Conservation (phyloP, 1,284 basidiomycete genomes). For the Tilletia indica region DNA sequence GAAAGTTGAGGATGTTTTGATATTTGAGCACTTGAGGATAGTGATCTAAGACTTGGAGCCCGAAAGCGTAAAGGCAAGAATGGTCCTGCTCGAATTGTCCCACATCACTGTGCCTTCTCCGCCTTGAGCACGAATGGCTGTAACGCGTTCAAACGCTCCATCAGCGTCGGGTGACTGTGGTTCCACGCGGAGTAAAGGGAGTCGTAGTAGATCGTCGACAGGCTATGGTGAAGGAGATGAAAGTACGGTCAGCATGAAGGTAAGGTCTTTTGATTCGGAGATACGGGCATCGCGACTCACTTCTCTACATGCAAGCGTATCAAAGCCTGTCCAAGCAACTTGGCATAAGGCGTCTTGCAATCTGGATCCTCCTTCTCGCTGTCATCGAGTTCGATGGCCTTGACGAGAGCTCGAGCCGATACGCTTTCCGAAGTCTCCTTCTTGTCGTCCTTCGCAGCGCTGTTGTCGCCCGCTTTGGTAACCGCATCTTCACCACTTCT, state of each 20-base stretch:
- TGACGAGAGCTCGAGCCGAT: not conserved
- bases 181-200: constrained; percentile 52
- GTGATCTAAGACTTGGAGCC: no score
- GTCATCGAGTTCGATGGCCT: constrained; percentile 4
- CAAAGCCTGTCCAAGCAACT: constrained; percentile 44
- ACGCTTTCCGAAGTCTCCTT: constrained; percentile 22
- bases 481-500: constrained; percentile 5
- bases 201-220: constrained; percentile 54
- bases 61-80: no score
- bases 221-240: constrained; percentile 21
- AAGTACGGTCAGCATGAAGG: not conserved
- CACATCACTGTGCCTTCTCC: constrained; percentile 12
- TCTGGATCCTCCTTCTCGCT: constrained; percentile 16
- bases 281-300: constrained; percentile 22
- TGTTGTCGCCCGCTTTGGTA: not conserved
- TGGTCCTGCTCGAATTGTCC: no score
- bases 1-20: no score
- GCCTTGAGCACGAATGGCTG: constrained; percentile 11
- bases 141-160: constrained; percentile 39
- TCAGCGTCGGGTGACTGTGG: constrained; percentile 51
- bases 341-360: constrained; percentile 37
- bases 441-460: not conserved
- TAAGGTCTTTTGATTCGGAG: not conserved
- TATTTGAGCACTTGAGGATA: no score
- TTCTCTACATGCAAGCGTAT: constrained; percentile 54